Base-by-base conservation (phyloP, 805 yeast species). In the Vanderwaltozyma yarrowii region DNA sequence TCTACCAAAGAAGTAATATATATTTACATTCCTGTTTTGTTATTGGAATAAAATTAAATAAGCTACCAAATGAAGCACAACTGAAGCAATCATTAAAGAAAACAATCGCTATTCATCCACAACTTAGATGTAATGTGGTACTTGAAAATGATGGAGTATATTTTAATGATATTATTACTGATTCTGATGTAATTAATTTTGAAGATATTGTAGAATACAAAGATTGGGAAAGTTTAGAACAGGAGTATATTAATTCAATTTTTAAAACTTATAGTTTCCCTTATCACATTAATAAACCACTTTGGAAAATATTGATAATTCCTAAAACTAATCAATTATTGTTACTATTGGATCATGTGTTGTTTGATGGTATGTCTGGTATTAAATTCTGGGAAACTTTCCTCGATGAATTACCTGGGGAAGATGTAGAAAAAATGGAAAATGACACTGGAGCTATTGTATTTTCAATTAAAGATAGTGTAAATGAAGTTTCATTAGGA, bases 281-380 rank as follows among this genome's bases (percentile, higher is more conserved):
- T 0, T 51, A 49, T 35, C 32, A 26, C 20, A 36, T 24, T 3
- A 39, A 45, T 14, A 39, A 33, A 21, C 57, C 56, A 4, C 33
- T 56, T n/a, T 56, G 60, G 60, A 55, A 47, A 35, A 17, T 56
- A 7, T 33, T 56, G 11, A 29, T 51, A 1, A 15, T 50, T 2
- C 46, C 47, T 4, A 29, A 37, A 20, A 32, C 38, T 11, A 45
- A 43, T 13, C 43, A 44, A 15, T n/a, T 55, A 23, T 15, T 52
- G 10, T 28, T 56, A 12, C 31, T 50, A 12, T 36, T 49, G 15
- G 55, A 54, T 30, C 61, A 56, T 39, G 45, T 45, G 2, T 38
- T 54, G 14, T 49, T 49, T 36, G 61, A 56, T 43, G 61, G 61
- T 8, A 42, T 53, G 33, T 47, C 58, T 1, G 43, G 49, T 17